phyloP scores from a whole-genome alignment of 2,329 filamentous ascomycete genomes.

The Cryphonectria carpinicola region DNA sequence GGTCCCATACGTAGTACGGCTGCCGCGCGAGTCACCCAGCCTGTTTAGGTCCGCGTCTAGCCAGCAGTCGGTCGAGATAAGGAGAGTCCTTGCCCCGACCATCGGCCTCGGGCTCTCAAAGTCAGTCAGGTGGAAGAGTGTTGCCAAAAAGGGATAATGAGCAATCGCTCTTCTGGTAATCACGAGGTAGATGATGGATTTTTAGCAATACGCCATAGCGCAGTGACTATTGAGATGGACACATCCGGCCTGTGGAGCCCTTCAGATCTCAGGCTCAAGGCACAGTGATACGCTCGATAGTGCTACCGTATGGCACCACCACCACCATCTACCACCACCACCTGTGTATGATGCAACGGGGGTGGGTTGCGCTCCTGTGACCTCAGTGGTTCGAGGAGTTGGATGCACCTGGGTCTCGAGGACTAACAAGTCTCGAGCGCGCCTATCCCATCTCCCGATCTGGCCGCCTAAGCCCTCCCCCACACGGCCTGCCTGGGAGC shows the following conservation, averaged over 20 bases:
- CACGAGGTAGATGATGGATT: conserved; percentile 2
- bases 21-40: background rate
- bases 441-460: background rate
- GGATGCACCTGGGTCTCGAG: background rate
- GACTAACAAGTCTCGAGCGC: conserved; percentile 13
- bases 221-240: background rate
- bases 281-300: background rate
- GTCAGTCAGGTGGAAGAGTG: background rate
- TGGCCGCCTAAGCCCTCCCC: background rate
- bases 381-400: conserved; percentile 7
- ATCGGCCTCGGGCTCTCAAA: background rate
- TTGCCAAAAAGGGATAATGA: background rate
- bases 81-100: background rate
- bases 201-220: conserved; percentile 1
- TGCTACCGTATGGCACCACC: conserved; percentile 5
- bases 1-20: background rate
- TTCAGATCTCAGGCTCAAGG: background rate
- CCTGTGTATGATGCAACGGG: background rate
- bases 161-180: background rate
- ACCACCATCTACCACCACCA: background rate
- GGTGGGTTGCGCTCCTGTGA: background rate
- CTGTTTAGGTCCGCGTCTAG: background rate
- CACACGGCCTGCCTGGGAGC: conserved; percentile 17
- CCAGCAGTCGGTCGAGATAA: conserved; percentile 1
- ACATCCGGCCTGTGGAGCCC: conserved; percentile 1